Evolutionary conservation across 2,329 filamentous ascomycete genomes (phyloP), one percentile per base, ranked within the genome.

Genomic region (Tolypocladium nubicola): DNA sequence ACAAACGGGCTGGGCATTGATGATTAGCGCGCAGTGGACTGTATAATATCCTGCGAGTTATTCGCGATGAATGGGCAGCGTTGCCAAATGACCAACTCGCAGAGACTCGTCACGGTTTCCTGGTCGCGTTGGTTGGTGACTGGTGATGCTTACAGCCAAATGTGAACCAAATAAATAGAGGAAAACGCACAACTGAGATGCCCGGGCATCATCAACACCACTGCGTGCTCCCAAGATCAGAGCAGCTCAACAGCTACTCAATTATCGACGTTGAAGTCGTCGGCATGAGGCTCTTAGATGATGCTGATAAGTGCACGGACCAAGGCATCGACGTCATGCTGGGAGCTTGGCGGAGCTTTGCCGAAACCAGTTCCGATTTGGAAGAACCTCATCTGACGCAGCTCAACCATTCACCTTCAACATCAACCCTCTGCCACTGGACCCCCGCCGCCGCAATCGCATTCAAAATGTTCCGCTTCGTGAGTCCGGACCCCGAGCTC

Each of bases 391-490:
- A 14, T 19, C 41, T 35, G 38, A 26, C 39, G 38, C 54, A 39
- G 13, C 45, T 47, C 26, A 37, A 10, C 26, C 39, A 41, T 2
- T 4, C 5, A 33, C 9, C 33, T 40, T 43, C 37, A 30, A 14
- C 49, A 21, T 37, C 47, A 52, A 35, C 47, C 49, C 53, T 21
- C 52, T 5, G n/a, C 7, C 16, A n/a, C 13, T 7, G 16, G 43
- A 45, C 8, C 6, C 26, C 21, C 47, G 30, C 19, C 19, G 10
- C 19, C 30, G n/a, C 10, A 52, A 26, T 49, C 4, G 43, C 35
- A 38, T 38, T 47, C 61, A 59, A 33, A 13, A 66, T 66, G 64
- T 66, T 66, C 26, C 54, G 61, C 39, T 65, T 66, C 39, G 64
- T 66, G 50, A 60, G 64, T 53, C 21, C 14, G 50, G 37, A 21